Conservation (phyloP, 2,329 filamentous ascomycete species). For the Beauveria sp. region DNA sequence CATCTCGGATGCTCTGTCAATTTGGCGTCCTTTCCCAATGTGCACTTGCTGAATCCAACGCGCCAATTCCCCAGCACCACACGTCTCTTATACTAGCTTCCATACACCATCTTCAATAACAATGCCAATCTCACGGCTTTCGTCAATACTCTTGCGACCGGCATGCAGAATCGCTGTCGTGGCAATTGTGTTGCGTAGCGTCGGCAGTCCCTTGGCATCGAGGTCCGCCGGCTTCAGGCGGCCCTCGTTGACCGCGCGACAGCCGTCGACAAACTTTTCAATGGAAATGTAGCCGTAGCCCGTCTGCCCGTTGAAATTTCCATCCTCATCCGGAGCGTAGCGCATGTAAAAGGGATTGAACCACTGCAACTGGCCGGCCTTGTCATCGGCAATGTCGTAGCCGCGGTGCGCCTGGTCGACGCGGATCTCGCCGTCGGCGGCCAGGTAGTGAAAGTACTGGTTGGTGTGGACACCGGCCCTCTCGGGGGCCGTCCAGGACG, state of each 20-base stretch:
- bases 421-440: constrained; percentile 72
- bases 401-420: constrained; percentile 91
- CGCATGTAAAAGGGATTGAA: constrained; percentile 95
- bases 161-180: constrained; percentile 90
- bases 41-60: not conserved
- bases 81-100: constrained; percentile 46
- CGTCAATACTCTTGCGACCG: constrained; percentile 75
- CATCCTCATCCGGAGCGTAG: constrained; percentile 89
- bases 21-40: too few relatives aligned
- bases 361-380: constrained; percentile 63
- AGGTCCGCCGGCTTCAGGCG: constrained; percentile 65
- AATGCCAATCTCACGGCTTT: constrained; percentile 71
- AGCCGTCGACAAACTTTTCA: constrained; percentile 91
- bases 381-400: constrained; percentile 89
- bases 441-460: constrained; percentile 96
- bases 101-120: constrained; percentile 56
- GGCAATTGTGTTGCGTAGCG: constrained; percentile 79
- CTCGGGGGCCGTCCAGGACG: constrained; percentile 89
- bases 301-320: constrained; percentile 84
- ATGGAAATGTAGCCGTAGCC: constrained; percentile 93
- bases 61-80: not conserved
- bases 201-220: constrained; percentile 74
- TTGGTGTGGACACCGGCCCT: constrained; percentile 92
- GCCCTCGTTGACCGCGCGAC: constrained; percentile 69
- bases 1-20: not conserved